phyloP scores from a whole-genome alignment of 257 asterid genomes.

The Leptodermis oblonga region DNA sequence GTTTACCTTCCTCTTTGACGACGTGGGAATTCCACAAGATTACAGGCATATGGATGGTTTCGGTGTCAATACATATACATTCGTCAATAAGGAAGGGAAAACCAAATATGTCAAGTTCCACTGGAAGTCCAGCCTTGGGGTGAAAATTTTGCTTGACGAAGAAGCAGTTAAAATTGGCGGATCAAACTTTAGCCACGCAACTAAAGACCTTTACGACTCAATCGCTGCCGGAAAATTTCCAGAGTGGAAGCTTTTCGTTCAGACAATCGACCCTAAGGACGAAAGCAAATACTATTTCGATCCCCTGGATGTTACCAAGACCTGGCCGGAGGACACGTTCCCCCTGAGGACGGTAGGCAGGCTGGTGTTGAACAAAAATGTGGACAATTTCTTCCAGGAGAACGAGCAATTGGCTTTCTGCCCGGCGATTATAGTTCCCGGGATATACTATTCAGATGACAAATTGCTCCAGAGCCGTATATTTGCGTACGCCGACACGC shows the following conservation, averaged over 20 bases:
- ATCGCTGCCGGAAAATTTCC: constrained; percentile 39
- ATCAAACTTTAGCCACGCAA: constrained; percentile 38
- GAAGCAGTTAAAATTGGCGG: constrained; percentile 31
- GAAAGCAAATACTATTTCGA: constrained; percentile 33
- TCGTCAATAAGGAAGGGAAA: constrained; percentile 33
- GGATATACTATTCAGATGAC: constrained; percentile 31
- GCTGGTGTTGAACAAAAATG: constrained; percentile 33
- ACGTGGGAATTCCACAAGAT: constrained; percentile 38
- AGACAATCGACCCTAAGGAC: constrained; percentile 27
- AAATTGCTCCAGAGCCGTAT: constrained; percentile 35
- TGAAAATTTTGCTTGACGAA: constrained; percentile 31
- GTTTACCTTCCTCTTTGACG: constrained; percentile 41
- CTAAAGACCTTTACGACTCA: constrained; percentile 36
- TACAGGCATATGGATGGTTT: constrained; percentile 38
- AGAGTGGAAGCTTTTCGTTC: constrained; percentile 39
- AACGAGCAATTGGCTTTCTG: constrained; percentile 40
- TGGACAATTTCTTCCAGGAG: constrained; percentile 35
- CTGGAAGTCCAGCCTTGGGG: constrained; percentile 37
- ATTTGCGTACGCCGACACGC: constrained; percentile 36
- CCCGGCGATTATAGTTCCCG: constrained; percentile 35
- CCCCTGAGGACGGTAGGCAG: constrained; percentile 37
- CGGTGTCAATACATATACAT: constrained; percentile 34
- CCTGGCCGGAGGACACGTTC: constrained; percentile 38
- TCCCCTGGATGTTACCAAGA: constrained; percentile 37
- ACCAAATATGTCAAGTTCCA: constrained; percentile 34